A percentile compares a stretch with the other conserved stretches of the same genome.
Conservation (phyloP, 2,329 filamentous ascomycete species). For the Huntiella decipiens region DNA sequence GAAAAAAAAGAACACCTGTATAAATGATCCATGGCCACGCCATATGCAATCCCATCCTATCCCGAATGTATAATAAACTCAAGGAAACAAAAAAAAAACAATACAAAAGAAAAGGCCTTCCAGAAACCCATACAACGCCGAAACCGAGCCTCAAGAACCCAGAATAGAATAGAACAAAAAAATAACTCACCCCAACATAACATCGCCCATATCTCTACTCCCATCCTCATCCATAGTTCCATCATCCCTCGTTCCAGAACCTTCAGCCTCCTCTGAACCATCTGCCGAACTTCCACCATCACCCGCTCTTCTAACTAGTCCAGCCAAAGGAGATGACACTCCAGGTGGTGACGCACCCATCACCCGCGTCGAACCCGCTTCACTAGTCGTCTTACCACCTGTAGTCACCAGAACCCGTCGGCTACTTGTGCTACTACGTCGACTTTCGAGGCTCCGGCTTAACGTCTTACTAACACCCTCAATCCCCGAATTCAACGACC, state of each 20-base stretch:
- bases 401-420: conserved; percentile 46
- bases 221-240: conserved; percentile 17
- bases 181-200: conserved; percentile 18
- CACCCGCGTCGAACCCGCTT: conserved; percentile 38
- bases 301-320: neutral
- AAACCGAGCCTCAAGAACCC: conserved; percentile 3
- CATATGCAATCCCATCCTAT: no score
- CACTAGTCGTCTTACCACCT: conserved; percentile 32
- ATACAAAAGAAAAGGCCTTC: neutral
- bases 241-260: neutral
- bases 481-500: conserved; percentile 35
- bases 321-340: conserved; percentile 5
- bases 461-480: conserved; percentile 59
- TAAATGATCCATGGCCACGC: neutral
- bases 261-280: neutral
- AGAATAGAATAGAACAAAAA: conserved; percentile 17
- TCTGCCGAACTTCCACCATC: neutral
- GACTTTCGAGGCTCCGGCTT: conserved; percentile 76
- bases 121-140: conserved; percentile 9
- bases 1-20: neutral
- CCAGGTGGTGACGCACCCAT: conserved; percentile 18
- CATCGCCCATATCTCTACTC: neutral
- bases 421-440: conserved; percentile 71
- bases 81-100: neutral
- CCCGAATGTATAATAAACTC: neutral